Evolutionary conservation across 352 stramenopile species (phyloP).

Genomic region (Globisporangium abappressorium): DNA sequence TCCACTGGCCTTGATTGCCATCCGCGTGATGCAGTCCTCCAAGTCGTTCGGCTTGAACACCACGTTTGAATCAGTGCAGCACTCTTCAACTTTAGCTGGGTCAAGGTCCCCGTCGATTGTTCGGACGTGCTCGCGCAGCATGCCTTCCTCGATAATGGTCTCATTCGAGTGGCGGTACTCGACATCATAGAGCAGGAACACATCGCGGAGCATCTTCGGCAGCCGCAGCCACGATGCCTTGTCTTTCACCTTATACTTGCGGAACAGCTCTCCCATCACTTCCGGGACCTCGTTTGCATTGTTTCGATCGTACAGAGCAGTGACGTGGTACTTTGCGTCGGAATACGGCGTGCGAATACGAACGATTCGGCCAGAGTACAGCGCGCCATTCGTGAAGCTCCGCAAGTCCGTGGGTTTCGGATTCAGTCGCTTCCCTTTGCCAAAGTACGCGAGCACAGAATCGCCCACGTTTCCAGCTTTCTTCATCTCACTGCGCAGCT

Average conservation of each 20-base stretch:
- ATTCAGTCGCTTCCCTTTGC: slow-evolving; percentile 42
- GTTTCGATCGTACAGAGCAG: slow-evolving; percentile 36
- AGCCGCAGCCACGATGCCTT: slow-evolving; percentile 50
- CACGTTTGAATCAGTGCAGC: slow-evolving; percentile 61
- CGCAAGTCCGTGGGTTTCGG: slow-evolving; percentile 38
- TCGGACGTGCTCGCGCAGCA: slow-evolving; percentile 58
- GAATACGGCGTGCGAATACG: slow-evolving; percentile 56
- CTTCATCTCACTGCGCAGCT: slow-evolving; percentile 58
- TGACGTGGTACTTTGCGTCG: slow-evolving; percentile 43
- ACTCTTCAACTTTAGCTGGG: slow-evolving; percentile 46
- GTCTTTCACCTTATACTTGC: slow-evolving; percentile 50
- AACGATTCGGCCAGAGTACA: slow-evolving; percentile 53
- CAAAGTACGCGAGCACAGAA: slow-evolving; percentile 63
- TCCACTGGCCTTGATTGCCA: slow-evolving; percentile 38
- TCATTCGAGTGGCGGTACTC: slow-evolving; percentile 63
- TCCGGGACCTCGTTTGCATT: slow-evolving; percentile 29
- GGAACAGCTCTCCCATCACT: slow-evolving; percentile 33
- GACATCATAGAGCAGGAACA: slow-evolving; percentile 71
- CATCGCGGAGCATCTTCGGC: slow-evolving; percentile 41
- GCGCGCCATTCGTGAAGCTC: slow-evolving; percentile 39
- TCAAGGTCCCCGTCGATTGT: slow-evolving; percentile 59
- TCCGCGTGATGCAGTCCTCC: slow-evolving; percentile 62
- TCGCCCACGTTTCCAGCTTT: slow-evolving; percentile 39
- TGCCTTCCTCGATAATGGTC: slow-evolving; percentile 53
- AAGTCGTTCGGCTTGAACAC: slow-evolving; percentile 59